Conservation (phyloP, 2,329 filamentous ascomycete genomes). For the Aphanocladium album region DNA sequence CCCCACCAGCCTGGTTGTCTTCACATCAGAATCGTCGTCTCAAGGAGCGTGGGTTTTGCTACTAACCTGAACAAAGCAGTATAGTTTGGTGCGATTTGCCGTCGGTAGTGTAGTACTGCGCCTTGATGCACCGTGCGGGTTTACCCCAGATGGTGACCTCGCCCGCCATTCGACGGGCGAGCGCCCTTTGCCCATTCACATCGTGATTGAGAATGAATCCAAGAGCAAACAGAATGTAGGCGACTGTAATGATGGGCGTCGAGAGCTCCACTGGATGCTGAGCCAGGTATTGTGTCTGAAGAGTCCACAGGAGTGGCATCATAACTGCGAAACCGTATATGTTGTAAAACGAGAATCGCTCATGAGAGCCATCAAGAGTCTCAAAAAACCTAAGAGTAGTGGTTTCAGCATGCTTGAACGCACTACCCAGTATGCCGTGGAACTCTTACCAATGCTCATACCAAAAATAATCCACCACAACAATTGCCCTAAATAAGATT, state of each 20-base stretch:
- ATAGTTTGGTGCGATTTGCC: background rate
- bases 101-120: background rate
- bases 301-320: slow-evolving; percentile 9
- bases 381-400: background rate
- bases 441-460: background rate
- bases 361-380: slow-evolving; percentile 7
- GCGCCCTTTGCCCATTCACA: background rate
- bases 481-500: background rate
- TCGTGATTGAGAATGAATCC: background rate
- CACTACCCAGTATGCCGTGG: no score
- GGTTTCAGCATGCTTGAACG: no score
- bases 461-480: background rate
- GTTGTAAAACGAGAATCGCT: slow-evolving; percentile 11
- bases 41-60: background rate
- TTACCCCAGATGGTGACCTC: background rate
- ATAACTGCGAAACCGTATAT: slow-evolving; percentile 11
- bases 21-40: no score
- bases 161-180: background rate
- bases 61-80: background rate
- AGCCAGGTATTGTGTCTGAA: slow-evolving; percentile 2
- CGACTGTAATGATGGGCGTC: background rate
- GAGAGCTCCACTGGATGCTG: background rate
- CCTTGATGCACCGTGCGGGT: background rate
- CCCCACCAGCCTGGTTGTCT: background rate
- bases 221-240: background rate